Evolutionary conservation across 768 basidiomycete species (phyloP).

Genomic region (Rhodotorula toruloides): DNA sequence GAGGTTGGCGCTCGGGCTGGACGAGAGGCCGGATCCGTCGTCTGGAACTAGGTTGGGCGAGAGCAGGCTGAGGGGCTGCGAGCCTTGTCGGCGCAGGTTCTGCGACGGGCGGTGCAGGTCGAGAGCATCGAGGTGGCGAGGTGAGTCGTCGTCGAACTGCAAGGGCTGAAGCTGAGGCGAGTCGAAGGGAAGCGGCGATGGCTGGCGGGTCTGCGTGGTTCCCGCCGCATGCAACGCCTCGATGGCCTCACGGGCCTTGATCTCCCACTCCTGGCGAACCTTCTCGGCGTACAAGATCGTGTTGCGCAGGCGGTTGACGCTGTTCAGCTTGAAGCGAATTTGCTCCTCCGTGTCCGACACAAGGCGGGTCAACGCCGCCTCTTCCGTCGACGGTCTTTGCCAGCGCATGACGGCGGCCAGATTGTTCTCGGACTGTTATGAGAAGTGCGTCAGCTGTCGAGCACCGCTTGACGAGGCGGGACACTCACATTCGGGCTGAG

Average conservation of each 20-base stretch:
- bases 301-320: conserved; percentile 90
- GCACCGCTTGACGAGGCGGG: too few relatives aligned
- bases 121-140: conserved; percentile 23
- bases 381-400: conserved; percentile 78
- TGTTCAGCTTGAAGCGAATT: conserved; percentile 88
- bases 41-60: conserved; percentile 18
- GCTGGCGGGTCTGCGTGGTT: conserved; percentile 49
- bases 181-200: conserved; percentile 30
- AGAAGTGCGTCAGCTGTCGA: too few relatives aligned
- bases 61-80: conserved; percentile 17
- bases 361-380: conserved; percentile 73
- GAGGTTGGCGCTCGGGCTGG: conserved; percentile 20
- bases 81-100: conserved; percentile 19
- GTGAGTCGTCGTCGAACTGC: conserved; percentile 28
- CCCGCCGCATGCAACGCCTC: conserved; percentile 42
- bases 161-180: conserved; percentile 36
- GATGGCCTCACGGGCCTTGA: conserved; percentile 64
- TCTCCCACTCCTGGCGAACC: conserved; percentile 95
- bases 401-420: conserved; percentile 77
- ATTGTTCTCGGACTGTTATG: conserved; percentile 67
- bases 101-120: conserved; percentile 26
- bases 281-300: conserved; percentile 96
- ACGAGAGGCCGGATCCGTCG: conserved; percentile 6
- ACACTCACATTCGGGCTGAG: conserved; percentile 59
- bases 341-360: conserved; percentile 81